Percentiles rank a stretch among this genome's conserved stretches.
These are phyloP conservation scores for Pichia rugopelliculosa DNA, from an alignment of 805 yeast species.

Conservation along the genomic window DNA sequence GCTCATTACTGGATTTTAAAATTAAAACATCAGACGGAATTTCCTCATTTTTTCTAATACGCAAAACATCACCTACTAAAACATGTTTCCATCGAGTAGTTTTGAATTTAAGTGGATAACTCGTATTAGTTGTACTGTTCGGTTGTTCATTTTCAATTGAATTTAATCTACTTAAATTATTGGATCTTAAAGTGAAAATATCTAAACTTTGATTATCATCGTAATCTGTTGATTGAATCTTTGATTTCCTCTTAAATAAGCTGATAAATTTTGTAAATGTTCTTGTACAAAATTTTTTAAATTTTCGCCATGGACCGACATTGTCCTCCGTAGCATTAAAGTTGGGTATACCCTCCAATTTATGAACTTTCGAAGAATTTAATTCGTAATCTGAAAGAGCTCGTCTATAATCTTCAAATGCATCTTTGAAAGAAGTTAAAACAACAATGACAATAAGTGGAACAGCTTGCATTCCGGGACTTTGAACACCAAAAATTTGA, in stretches of 20 bases:
- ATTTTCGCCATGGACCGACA: slow-evolving; percentile 57
- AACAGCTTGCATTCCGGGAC: slow-evolving; percentile 70
- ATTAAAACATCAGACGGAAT: slow-evolving; percentile 69
- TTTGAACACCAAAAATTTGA: slow-evolving; percentile 64
- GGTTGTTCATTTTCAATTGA: not conserved
- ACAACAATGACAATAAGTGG: slow-evolving; percentile 75
- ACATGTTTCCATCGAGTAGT: slow-evolving; percentile 55
- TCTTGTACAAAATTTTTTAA: slow-evolving; percentile 49
- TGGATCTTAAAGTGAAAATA: slow-evolving; percentile 3
- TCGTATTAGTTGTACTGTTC: slow-evolving; percentile 12
- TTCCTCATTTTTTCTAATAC: slow-evolving; percentile 69
- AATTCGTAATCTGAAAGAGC: slow-evolving; percentile 56
- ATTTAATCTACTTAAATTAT: not conserved
- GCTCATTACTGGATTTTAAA: slow-evolving; percentile 58
- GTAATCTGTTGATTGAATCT: not conserved
- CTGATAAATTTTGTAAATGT: slow-evolving; percentile 11
- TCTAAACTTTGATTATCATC: slow-evolving; percentile 4
- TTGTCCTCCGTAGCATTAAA: slow-evolving; percentile 48
- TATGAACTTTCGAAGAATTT: slow-evolving; percentile 57
- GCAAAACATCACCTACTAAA: slow-evolving; percentile 63
- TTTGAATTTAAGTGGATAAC: slow-evolving; percentile 27
- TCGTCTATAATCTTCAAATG: slow-evolving; percentile 68
- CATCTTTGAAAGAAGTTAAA: slow-evolving; percentile 70
- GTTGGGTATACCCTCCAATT: slow-evolving; percentile 47
- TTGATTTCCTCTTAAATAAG: slow-evolving; percentile 11